Evolutionary conservation across 1,284 basidiomycete species (phyloP).

Genomic region (Ganoderma boninense): DNA sequence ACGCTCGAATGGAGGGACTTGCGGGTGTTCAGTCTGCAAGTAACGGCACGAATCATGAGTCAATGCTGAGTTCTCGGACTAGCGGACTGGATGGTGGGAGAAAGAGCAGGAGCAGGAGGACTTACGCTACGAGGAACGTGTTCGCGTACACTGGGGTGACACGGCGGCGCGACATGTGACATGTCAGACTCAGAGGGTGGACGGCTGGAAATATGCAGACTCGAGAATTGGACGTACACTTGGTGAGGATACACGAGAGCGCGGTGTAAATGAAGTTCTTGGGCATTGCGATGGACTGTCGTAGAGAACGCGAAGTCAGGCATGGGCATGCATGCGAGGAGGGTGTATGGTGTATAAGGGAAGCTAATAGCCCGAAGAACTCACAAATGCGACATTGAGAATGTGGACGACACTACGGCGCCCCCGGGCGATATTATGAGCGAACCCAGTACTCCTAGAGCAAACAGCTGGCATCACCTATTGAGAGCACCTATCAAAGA

Average conservation of each 20-base stretch:
- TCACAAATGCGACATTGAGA: constrained; percentile 19
- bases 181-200: background rate
- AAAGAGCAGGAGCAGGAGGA: no score
- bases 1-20: constrained; percentile 1
- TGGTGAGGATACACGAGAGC: constrained; percentile 17
- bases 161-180: background rate
- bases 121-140: constrained; percentile 18
- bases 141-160: constrained; percentile 17
- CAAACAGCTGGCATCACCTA: constrained; percentile 5
- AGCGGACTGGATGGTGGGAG: no score
- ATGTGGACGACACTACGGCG: constrained; percentile 16
- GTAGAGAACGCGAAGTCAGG: no score
- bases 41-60: no score
- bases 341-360: no score
- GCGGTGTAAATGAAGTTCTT: constrained; percentile 21
- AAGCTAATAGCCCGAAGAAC: no score
- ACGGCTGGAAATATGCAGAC: background rate
- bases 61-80: no score
- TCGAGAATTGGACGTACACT: constrained; percentile 5
- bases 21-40: constrained; percentile 16
- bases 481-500: constrained; percentile 11
- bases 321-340: no score
- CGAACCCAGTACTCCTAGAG: no score
- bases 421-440: no score
- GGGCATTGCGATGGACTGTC: constrained; percentile 15